Conservation (phyloP, 495 filamentous ascomycete species). For the Niebla homalea region DNA sequence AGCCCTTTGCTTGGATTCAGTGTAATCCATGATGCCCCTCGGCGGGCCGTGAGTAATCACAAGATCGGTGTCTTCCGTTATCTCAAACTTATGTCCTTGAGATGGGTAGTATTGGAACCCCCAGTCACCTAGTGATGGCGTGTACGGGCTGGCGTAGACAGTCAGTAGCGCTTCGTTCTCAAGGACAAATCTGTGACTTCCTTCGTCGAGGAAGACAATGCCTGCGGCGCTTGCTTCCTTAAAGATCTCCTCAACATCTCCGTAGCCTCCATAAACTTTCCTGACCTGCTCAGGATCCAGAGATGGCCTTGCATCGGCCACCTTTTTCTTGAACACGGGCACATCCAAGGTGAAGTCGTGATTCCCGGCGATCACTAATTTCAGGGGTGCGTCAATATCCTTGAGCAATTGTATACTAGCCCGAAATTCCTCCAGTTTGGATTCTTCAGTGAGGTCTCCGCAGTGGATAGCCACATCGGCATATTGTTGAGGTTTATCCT, state of each 20-base stretch:
- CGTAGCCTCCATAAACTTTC: conserved; percentile 22
- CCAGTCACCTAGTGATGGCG: conserved; percentile 39
- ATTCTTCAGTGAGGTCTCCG: conserved; percentile 51
- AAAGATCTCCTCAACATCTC: conserved; percentile 20
- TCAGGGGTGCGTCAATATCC: conserved; percentile 43
- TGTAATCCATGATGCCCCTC: conserved; percentile 37
- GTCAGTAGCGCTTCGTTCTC: conserved; percentile 42
- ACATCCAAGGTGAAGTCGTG: conserved; percentile 55
- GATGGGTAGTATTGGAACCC: conserved; percentile 45
- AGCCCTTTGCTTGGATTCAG: conserved; percentile 21
- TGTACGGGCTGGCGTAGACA: conserved; percentile 56
- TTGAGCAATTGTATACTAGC: conserved; percentile 35
- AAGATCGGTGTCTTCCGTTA: conserved; percentile 37
- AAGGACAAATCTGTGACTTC: conserved; percentile 39
- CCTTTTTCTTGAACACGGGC: conserved; percentile 22
- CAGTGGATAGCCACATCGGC: conserved; percentile 56
- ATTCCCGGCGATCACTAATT: conserved; percentile 63
- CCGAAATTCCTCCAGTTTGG: conserved; percentile 40
- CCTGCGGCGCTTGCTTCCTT: conserved; percentile 25
- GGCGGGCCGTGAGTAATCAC: conserved; percentile 61
- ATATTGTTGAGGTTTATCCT: conserved; percentile 21
- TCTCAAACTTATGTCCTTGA: conserved; percentile 34
- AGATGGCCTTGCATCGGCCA: conserved; percentile 16
- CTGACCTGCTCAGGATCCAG: conserved; percentile 19
- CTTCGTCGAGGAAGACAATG: conserved; percentile 50